phyloP scores from a whole-genome alignment of 2,329 filamentous ascomycete species.

The Trichophyton schoenleinii region DNA sequence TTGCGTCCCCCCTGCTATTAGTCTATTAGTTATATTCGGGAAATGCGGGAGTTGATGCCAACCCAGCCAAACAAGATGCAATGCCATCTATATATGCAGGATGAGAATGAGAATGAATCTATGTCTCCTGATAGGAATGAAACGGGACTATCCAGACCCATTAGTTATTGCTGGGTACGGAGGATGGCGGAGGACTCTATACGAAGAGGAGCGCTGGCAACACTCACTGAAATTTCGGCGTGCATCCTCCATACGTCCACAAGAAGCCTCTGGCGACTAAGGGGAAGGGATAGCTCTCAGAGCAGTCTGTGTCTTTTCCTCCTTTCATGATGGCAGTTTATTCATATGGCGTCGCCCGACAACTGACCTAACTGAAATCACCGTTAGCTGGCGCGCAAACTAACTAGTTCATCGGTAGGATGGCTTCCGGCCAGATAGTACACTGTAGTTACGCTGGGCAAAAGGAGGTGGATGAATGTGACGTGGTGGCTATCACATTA shows the following conservation, averaged over 20 bases:
- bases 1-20: not conserved
- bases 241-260: no score
- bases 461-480: not conserved
- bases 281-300: not conserved
- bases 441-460: not conserved
- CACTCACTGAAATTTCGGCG: no score
- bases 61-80: not conserved
- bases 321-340: not conserved
- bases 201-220: not conserved
- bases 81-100: not conserved
- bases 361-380: not conserved
- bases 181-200: no score
- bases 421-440: not conserved
- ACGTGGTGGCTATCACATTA: constrained; percentile 1
- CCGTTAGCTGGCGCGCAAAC: not conserved
- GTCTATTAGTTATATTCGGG: not conserved
- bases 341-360: not conserved
- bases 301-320: not conserved
- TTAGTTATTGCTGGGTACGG: no score
- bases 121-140: not conserved
- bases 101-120: not conserved
- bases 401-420: not conserved
- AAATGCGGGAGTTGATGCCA: not conserved
- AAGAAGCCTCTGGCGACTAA: no score
- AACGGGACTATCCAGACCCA: no score